phyloP scores from a whole-genome alignment of 768 basidiomycete species.

The Leccinum barrowsii region DNA sequence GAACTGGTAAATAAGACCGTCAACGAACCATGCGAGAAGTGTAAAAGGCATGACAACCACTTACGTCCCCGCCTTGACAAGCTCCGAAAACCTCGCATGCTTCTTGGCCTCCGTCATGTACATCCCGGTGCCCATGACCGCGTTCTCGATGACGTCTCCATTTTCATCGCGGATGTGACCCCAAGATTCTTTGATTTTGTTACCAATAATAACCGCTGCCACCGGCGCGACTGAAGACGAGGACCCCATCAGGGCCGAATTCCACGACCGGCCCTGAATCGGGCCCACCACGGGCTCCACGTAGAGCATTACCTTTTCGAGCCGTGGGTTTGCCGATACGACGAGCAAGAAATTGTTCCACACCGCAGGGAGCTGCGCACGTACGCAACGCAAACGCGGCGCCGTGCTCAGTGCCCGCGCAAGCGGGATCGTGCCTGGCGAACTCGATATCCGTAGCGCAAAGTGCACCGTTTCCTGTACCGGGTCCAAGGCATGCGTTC shows the following conservation, averaged over 20 bases:
- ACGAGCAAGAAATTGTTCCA: conserved; percentile 56
- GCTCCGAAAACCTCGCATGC: conserved; percentile 47
- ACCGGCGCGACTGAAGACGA: not conserved
- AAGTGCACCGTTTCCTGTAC: conserved; percentile 50
- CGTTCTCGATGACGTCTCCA: conserved; percentile 21
- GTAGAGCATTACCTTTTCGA: conserved; percentile 45
- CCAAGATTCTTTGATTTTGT: not conserved
- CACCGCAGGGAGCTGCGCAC: conserved; percentile 52
- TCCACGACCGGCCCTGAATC: not conserved
- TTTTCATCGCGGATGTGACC: conserved; percentile 10
- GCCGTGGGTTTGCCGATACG: conserved; percentile 44
- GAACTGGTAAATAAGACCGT: conserved; percentile 18
- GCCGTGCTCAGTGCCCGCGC: conserved; percentile 38
- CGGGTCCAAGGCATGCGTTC: not conserved
- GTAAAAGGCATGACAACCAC: conserved; percentile 19
- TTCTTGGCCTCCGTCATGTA: conserved; percentile 57
- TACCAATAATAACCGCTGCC: not conserved
- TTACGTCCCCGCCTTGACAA: conserved; percentile 53
- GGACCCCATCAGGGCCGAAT: not conserved
- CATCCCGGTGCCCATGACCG: conserved; percentile 46
- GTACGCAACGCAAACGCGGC: conserved; percentile 45
- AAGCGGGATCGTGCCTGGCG: conserved; percentile 23
- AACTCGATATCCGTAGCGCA: conserved; percentile 53
- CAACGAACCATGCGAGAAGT: conserved; percentile 2
- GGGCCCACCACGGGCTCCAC: conserved; percentile 20